These are phyloP conservation scores for Xerocomus amazonicus DNA, from an alignment of 1,284 basidiomycete genomes.

Conservation along the genomic window DNA sequence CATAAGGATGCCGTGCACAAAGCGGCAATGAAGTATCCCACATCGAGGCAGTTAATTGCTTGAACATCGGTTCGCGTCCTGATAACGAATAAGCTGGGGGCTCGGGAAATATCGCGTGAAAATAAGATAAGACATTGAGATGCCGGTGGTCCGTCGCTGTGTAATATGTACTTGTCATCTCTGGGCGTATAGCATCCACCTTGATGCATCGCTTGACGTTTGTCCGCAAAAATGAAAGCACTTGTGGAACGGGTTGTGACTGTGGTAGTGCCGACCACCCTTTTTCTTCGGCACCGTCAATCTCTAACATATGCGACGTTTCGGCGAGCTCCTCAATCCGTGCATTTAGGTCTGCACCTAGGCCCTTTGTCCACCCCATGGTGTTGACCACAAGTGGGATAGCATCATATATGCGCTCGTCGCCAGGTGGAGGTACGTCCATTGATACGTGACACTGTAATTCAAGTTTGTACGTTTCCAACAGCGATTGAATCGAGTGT, in stretches of 20 bases:
- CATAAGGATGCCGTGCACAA: slow-evolving; percentile 64
- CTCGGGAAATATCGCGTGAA: slow-evolving; percentile 60
- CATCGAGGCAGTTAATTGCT: slow-evolving; percentile 35
- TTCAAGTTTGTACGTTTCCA: slow-evolving; percentile 72
- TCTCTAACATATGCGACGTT: slow-evolving; percentile 44
- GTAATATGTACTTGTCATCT: slow-evolving; percentile 41
- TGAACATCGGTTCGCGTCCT: slow-evolving; percentile 10
- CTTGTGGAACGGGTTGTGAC: slow-evolving; percentile 26
- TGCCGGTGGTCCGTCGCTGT: slow-evolving; percentile 74
- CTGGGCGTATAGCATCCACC: slow-evolving; percentile 26
- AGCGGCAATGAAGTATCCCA: slow-evolving; percentile 78
- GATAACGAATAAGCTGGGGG: slow-evolving; percentile 2
- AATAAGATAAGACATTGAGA: slow-evolving; percentile 77
- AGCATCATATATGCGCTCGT: slow-evolving; percentile 45
- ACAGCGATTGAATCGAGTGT: slow-evolving; percentile 60
- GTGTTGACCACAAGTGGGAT: slow-evolving; percentile 92
- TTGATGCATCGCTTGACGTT: slow-evolving; percentile 1
- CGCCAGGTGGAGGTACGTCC: slow-evolving; percentile 25
- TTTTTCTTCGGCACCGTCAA: slow-evolving; percentile 19
- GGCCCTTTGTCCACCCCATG: slow-evolving; percentile 95
- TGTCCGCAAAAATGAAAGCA: neutral
- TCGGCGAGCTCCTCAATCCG: slow-evolving; percentile 67
- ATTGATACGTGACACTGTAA: slow-evolving; percentile 49
- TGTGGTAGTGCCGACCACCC: slow-evolving; percentile 25
- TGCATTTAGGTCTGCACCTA: slow-evolving; percentile 78